Evolutionary conservation across 2,329 filamentous ascomycete genomes (phyloP).

Genomic region (Diaporthe sp.): DNA sequence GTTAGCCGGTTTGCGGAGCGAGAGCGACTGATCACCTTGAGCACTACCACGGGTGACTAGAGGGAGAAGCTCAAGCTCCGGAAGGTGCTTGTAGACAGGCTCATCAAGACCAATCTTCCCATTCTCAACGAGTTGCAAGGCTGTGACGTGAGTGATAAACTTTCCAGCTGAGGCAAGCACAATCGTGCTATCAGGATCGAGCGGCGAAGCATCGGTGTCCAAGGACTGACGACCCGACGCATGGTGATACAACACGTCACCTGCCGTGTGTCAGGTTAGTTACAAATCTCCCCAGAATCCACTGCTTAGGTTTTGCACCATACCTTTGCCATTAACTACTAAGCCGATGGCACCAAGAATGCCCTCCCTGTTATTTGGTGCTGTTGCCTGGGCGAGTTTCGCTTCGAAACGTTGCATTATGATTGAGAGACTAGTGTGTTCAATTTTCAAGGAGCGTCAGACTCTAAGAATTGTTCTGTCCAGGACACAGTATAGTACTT

Average conservation of each 20-base stretch:
- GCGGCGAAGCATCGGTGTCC: neutral
- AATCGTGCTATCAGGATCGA: neutral
- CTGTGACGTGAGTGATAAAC: neutral
- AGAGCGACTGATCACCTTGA: neutral
- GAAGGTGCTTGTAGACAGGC: neutral
- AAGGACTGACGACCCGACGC: neutral
- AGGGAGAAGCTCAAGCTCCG: neutral
- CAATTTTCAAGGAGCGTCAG: neutral
- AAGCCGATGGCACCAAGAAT: neutral
- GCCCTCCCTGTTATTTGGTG: neutral
- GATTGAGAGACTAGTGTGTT: neutral
- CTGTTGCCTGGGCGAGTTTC: neutral
- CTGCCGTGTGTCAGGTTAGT: neutral
- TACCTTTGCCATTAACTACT: neutral
- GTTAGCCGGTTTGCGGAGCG: neutral
- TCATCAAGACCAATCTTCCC: neutral
- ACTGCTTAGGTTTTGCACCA: neutral
- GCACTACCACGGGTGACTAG: neutral
- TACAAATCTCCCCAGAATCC: neutral
- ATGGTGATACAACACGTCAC: conserved; percentile 5
- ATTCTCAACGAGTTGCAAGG: neutral
- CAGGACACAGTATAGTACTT: no score
- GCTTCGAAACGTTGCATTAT: neutral
- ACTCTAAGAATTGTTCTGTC: neutral
- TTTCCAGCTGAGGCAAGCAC: neutral